A percentile compares a stretch with the other conserved stretches of the same genome.
These are phyloP conservation scores for Aspergillus carbonarius DNA, from an alignment of 2,329 filamentous ascomycete genomes.

Conservation along the genomic window DNA sequence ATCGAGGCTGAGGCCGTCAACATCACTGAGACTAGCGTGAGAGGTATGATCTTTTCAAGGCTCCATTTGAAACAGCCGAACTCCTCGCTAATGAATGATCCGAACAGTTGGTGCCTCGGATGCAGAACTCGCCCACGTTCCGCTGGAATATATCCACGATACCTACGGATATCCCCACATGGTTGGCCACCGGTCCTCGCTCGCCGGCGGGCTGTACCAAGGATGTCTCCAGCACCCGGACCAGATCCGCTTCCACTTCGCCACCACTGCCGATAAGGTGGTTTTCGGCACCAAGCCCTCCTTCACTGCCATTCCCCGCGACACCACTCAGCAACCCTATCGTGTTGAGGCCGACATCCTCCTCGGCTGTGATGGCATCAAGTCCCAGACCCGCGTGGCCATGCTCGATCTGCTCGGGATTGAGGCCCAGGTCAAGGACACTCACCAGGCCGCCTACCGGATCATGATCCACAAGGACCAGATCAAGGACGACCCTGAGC, in stretches of 20 bases:
- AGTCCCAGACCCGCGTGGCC: conserved; percentile 47
- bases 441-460: conserved; percentile 56
- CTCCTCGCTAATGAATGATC: not conserved
- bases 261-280: conserved; percentile 56
- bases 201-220: conserved; percentile 68
- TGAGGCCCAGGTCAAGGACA: conserved; percentile 46
- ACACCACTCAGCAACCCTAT: conserved; percentile 50
- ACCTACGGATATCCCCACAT: conserved; percentile 76
- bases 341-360: conserved; percentile 53
- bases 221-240: conserved; percentile 63
- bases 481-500: conserved; percentile 50
- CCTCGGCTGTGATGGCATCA: conserved; percentile 56
- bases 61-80: not conserved
- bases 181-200: conserved; percentile 72
- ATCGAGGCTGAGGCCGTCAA: conserved; percentile 71
- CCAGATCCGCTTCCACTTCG: conserved; percentile 68
- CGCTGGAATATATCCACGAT: conserved; percentile 64
- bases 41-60: conserved; percentile 48
- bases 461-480: conserved; percentile 52
- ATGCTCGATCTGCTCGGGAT: conserved; percentile 43
- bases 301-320: conserved; percentile 60
- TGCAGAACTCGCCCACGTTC: conserved; percentile 68
- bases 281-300: conserved; percentile 60
- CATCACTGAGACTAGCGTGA: conserved; percentile 69
- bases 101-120: conserved; percentile 64